phyloP scores from a whole-genome alignment of 75 land plant species.

The Picea glauca region DNA sequence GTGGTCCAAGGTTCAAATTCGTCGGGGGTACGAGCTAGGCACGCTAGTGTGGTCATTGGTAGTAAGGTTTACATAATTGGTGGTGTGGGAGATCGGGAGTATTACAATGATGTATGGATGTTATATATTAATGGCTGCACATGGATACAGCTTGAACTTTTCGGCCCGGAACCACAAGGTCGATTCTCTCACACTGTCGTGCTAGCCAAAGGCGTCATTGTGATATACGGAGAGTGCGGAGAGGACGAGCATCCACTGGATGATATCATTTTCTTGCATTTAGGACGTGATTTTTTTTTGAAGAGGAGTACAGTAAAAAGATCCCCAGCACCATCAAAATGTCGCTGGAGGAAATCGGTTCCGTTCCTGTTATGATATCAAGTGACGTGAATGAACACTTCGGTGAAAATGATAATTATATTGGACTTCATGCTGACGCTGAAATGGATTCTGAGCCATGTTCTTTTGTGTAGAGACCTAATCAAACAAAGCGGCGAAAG shows the following conservation, averaged over 20 bases:
- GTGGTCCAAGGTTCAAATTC: constrained; percentile 29
- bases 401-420: too few relatives aligned
- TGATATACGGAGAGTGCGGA: constrained; percentile 77
- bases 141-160: constrained; percentile 51
- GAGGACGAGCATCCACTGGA: constrained; percentile 75
- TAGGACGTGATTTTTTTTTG: constrained; percentile 11
- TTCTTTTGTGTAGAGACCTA: too few relatives aligned
- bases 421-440: too few relatives aligned
- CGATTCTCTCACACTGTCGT: constrained; percentile 69
- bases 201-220: constrained; percentile 46
- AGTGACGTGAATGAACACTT: too few relatives aligned
- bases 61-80: constrained; percentile 63
- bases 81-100: constrained; percentile 70
- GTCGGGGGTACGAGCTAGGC: constrained; percentile 70
- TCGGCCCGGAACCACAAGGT: constrained; percentile 60
- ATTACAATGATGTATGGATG: constrained; percentile 69
- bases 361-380: too few relatives aligned
- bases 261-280: constrained; percentile 49
- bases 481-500: too few relatives aligned
- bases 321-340: too few relatives aligned
- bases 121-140: constrained; percentile 40
- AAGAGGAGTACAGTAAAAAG: too few relatives aligned
- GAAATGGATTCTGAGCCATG: too few relatives aligned
- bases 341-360: too few relatives aligned
- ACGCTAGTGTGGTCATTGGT: constrained; percentile 46